Percentiles rank a stretch among this genome's conserved stretches.
These are phyloP conservation scores for Sugiyamaella boreocaroliniensis DNA, from an alignment of 805 yeast genomes.

Conservation along the genomic window DNA sequence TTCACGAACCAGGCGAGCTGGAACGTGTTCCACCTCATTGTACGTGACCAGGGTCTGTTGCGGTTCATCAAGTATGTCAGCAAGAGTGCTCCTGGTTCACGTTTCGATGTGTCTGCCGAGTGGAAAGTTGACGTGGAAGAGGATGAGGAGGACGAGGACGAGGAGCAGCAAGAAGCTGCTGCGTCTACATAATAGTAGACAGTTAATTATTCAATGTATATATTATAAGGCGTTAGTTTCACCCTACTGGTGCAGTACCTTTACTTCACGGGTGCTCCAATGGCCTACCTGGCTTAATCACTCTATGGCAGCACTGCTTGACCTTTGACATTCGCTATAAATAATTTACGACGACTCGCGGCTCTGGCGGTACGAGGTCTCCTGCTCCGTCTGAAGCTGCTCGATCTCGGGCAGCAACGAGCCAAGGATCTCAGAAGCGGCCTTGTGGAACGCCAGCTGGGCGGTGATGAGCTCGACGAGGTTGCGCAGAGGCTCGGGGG, in stretches of 20 bases:
- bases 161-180: slow-evolving; percentile 14
- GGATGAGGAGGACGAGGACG: slow-evolving; percentile 34
- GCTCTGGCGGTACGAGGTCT: slow-evolving; percentile 31
- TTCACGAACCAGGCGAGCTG: slow-evolving; percentile 75
- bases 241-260: no score
- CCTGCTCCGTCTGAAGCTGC: slow-evolving; percentile 49
- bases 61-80: slow-evolving; percentile 91
- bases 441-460: slow-evolving; percentile 73
- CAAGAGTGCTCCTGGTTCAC: slow-evolving; percentile 75
- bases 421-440: slow-evolving; percentile 60
- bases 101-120: slow-evolving; percentile 83
- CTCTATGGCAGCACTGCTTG: no score
- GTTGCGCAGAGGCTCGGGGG: slow-evolving; percentile 61
- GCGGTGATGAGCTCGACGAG: slow-evolving; percentile 66
- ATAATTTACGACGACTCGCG: slow-evolving; percentile 18
- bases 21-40: slow-evolving; percentile 71
- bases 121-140: slow-evolving; percentile 61
- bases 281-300: neutral
- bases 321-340: neutral
- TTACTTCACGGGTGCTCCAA: no score
- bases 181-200: slow-evolving; percentile 4
- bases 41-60: slow-evolving; percentile 79
- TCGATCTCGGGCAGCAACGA: slow-evolving; percentile 60
- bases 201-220: slow-evolving; percentile 1
- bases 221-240: neutral